Evolutionary conservation across 2,329 filamentous ascomycete genomes (phyloP).

Genomic region (Cercospora sp.): DNA sequence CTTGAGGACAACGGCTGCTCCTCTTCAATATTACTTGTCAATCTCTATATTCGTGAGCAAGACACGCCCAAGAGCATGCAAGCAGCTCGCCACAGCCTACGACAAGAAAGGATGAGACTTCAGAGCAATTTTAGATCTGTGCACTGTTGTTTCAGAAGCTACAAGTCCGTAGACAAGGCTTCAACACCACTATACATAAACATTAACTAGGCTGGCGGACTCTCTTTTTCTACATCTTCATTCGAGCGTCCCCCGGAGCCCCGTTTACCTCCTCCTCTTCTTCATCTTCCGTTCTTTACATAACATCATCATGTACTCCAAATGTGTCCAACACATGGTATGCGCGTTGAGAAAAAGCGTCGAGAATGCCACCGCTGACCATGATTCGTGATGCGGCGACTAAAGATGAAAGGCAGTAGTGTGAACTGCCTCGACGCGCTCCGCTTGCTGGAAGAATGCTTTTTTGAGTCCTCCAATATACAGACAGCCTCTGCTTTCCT

Average conservation of each 20-base stretch:
- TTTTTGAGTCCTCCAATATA: neutral
- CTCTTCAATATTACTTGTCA: neutral
- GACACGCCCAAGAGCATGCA: neutral
- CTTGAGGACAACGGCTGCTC: neutral
- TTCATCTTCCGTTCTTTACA: neutral
- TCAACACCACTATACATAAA: conserved; percentile 6
- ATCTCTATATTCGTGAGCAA: neutral
- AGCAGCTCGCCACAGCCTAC: neutral
- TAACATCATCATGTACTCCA: conserved; percentile 10
- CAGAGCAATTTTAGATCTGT: neutral
- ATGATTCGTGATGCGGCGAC: conserved; percentile 16
- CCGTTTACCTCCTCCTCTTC: neutral
- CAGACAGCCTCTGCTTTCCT: neutral
- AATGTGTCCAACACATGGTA: conserved; percentile 8
- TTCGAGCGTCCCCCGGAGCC: neutral
- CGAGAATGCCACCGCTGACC: conserved; percentile 2
- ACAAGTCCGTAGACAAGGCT: neutral
- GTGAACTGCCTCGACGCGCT: neutral
- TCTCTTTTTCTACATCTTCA: neutral
- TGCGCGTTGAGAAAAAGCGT: neutral
- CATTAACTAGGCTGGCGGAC: conserved; percentile 1
- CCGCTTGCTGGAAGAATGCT: neutral
- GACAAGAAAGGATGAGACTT: no score
- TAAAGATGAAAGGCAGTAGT: neutral
- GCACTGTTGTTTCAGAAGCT: neutral